Evolutionary conservation across 805 yeast species (phyloP), one percentile per base, ranked within the genome.

Genomic region (Suhomyces canberraensis): DNA sequence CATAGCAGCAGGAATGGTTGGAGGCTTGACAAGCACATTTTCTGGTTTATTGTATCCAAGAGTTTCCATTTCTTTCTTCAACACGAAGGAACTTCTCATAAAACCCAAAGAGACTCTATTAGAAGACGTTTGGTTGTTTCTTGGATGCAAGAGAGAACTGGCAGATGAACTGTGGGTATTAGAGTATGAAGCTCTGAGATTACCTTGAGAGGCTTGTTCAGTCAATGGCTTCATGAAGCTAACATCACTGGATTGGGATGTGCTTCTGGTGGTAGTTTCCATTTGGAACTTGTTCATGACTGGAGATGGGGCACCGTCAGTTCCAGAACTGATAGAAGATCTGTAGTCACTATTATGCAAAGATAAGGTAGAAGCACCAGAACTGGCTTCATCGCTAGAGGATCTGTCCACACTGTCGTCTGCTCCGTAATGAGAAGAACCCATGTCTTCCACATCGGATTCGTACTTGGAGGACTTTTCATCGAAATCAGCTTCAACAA

Each of bases 11-110:
- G 54, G 51, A 16, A 48, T 44, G 18, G 48, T 42, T 17, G 54
- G 52, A 16, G 56, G 54, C 18, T 45, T 45, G 20, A 33, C 32
- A 17, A 44, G 33, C n/a, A 56, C 60, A 42, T 60, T 60, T 38
- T 61, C 68, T 9, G 66, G 60, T 13, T 39, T 37, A 40, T 60
- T 60, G 42, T 36, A 56, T 4, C 69, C 68, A 35, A 52, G 38
- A 11, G 50, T 48, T 33, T 57, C 60, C 57, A 66, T 60, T 41
- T 65, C 72, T 51, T 61, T 63, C 54, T 64, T 64, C 52, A 68
- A 61, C 13, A 68, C 52, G 46, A 61, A 67, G 26, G 69, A 61
- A 35, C 64, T 55, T 51, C 67, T 61, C 73, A 68, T 68, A 46
- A 68, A 68, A 0, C 73, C 73, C 33, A 60, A 41, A 2, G 73